Evolutionary conservation across 1,284 basidiomycete species (phyloP).

Genomic region (Mycena sp.): DNA sequence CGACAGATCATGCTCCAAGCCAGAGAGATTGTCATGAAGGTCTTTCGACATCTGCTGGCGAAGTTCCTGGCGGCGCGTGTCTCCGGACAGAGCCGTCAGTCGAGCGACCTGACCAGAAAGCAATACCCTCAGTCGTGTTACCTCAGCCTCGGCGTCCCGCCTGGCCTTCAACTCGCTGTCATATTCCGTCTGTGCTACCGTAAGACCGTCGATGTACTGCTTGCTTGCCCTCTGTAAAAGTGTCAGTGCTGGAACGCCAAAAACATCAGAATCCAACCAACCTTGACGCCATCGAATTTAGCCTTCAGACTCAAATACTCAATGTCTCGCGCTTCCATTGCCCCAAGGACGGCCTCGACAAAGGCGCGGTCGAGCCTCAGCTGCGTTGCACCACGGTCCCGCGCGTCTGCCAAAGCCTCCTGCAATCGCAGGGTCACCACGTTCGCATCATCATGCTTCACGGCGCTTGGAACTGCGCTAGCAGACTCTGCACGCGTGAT

Average conservation of each 20-base stretch:
- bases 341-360: slow-evolving; percentile 77
- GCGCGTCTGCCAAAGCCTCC: slow-evolving; percentile 73
- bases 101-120: slow-evolving; percentile 91
- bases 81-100: slow-evolving; percentile 85
- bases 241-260: slow-evolving; percentile 17
- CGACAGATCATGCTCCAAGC: slow-evolving; percentile 88
- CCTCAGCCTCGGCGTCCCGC: slow-evolving; percentile 92
- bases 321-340: slow-evolving; percentile 75
- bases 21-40: slow-evolving; percentile 79
- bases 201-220: slow-evolving; percentile 92
- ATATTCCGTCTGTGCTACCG: slow-evolving; percentile 93
- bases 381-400: slow-evolving; percentile 69
- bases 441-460: slow-evolving; percentile 55
- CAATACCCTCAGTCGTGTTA: slow-evolving; percentile 85
- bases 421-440: slow-evolving; percentile 63
- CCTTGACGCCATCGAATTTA: slow-evolving; percentile 90
- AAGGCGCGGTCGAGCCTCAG: slow-evolving; percentile 82
- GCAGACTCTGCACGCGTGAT: slow-evolving; percentile 56
- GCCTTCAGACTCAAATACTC: slow-evolving; percentile 77
- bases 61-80: slow-evolving; percentile 81
- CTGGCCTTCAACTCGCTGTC: slow-evolving; percentile 90
- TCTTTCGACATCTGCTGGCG: slow-evolving; percentile 86
- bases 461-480: slow-evolving; percentile 40
- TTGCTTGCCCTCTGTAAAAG: slow-evolving; percentile 81
- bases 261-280: slow-evolving; percentile 49